Percentiles rank a stretch among this genome's conserved stretches.
phyloP scores from a whole-genome alignment of 2,329 filamentous ascomycete genomes.

The Xylaria sp. region DNA sequence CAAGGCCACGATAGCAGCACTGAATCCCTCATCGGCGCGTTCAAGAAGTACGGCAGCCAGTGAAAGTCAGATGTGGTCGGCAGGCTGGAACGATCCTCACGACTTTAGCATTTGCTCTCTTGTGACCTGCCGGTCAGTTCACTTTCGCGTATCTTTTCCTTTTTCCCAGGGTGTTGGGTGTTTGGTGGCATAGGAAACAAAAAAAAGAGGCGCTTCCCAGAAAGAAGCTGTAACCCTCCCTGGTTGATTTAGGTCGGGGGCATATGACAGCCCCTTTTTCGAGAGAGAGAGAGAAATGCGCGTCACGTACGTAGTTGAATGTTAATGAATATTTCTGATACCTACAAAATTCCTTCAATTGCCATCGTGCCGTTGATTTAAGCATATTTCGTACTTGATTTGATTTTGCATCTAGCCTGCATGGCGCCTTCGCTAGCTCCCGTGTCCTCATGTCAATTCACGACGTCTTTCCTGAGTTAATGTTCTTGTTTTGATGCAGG shows the following conservation, averaged over 20 bases:
- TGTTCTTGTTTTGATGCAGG: too few relatives aligned
- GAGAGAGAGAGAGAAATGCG: background rate
- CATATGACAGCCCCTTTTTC: background rate
- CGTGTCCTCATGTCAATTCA: too few relatives aligned
- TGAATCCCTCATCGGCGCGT: constrained; percentile 81
- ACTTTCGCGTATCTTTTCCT: background rate
- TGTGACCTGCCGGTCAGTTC: background rate
- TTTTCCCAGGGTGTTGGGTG: background rate
- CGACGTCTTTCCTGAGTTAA: too few relatives aligned
- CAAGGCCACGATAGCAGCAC: constrained; percentile 80
- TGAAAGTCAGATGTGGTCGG: constrained; percentile 33
- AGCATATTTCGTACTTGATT: too few relatives aligned
- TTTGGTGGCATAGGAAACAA: background rate
- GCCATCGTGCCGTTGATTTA: too few relatives aligned
- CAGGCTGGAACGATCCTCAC: constrained; percentile 5
- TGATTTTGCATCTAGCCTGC: too few relatives aligned
- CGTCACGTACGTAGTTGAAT: background rate
- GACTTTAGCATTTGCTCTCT: constrained; percentile 16
- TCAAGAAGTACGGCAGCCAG: constrained; percentile 67
- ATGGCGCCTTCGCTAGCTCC: too few relatives aligned
- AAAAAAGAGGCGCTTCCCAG: background rate
- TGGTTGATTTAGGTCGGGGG: background rate
- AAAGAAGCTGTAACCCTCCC: background rate
- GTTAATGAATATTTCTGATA: background rate
- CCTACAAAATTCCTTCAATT: too few relatives aligned